Evolutionary conservation across 345 rosid species (phyloP).

Genomic region (Balakata baccata): DNA sequence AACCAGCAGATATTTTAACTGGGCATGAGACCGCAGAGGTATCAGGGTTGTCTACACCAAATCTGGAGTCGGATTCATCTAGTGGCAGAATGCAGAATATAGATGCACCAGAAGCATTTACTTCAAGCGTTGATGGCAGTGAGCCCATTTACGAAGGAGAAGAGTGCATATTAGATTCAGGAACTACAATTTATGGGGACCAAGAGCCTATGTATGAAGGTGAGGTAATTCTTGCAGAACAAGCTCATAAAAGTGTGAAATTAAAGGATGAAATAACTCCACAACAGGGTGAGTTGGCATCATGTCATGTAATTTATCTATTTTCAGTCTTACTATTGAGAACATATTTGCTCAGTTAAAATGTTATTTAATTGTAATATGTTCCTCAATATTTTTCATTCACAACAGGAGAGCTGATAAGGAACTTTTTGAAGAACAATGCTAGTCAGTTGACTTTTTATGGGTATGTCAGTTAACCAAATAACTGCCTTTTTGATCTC

Average conservation of each 20-base stretch:
- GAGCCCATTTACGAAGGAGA: constrained; percentile 98
- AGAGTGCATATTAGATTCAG: constrained; percentile 77
- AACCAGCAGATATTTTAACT: constrained; percentile 35
- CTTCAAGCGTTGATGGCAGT: constrained; percentile 61
- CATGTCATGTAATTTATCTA: not conserved
- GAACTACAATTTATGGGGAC: constrained; percentile 46
- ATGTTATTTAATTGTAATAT: constrained; percentile 11
- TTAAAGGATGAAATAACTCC: constrained; percentile 59
- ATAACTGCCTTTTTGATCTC: constrained; percentile 13
- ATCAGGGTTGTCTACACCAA: constrained; percentile 27
- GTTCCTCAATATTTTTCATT: constrained; percentile 20
- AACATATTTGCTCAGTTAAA: not conserved
- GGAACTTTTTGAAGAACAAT: constrained; percentile 69
- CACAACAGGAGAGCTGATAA: constrained; percentile 68
- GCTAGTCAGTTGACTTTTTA: constrained; percentile 86
- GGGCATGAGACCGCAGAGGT: constrained; percentile 25
- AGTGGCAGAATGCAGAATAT: constrained; percentile 43
- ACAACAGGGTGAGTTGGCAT: constrained; percentile 54
- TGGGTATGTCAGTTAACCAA: constrained; percentile 62
- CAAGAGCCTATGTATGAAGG: constrained; percentile 96
- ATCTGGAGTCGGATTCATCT: constrained; percentile 48
- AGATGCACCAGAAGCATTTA: constrained; percentile 46
- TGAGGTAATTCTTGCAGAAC: constrained; percentile 83
- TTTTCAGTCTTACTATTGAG: not conserved
- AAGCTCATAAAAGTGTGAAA: constrained; percentile 51